phyloP scores from a whole-genome alignment of 371 early-diverging fungal genomes.

The Syncephalastrum contaminatum region DNA sequence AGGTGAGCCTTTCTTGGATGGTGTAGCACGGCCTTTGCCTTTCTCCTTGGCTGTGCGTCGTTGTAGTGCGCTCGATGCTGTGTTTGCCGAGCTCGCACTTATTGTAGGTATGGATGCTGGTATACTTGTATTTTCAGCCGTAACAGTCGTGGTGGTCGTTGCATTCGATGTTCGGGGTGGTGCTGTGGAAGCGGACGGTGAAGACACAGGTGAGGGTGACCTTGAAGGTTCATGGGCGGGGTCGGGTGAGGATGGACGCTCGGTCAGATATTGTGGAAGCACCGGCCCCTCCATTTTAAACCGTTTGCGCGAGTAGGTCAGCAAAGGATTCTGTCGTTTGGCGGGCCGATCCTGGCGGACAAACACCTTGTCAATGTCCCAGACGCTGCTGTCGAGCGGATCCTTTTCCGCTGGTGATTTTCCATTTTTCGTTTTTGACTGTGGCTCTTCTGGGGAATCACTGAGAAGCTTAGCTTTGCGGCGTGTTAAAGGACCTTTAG shows the following conservation, averaged over 20 bases:
- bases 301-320: conserved; percentile 3
- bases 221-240: background rate
- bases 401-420: too few relatives aligned
- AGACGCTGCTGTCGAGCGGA: conserved; percentile 29
- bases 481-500: too few relatives aligned
- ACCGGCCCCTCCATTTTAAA: background rate
- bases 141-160: background rate
- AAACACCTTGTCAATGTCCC: conserved; percentile 6
- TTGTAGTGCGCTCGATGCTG: too few relatives aligned
- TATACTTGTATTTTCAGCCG: background rate
- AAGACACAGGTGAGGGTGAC: background rate
- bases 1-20: too few relatives aligned
- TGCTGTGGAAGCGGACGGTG: background rate
- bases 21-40: too few relatives aligned
- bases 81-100: background rate
- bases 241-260: background rate
- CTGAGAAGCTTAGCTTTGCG: too few relatives aligned
- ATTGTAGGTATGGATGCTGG: background rate
- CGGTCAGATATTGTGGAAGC: conserved; percentile 1
- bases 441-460: too few relatives aligned
- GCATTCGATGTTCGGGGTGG: background rate
- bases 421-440: too few relatives aligned
- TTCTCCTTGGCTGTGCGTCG: too few relatives aligned
- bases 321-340: background rate
- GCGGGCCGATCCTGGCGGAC: background rate